Percentiles rank a stretch among this genome's conserved stretches.
These are phyloP conservation scores for Rhododendron vialii DNA, from an alignment of 148 eudicot species.

Conservation along the genomic window DNA sequence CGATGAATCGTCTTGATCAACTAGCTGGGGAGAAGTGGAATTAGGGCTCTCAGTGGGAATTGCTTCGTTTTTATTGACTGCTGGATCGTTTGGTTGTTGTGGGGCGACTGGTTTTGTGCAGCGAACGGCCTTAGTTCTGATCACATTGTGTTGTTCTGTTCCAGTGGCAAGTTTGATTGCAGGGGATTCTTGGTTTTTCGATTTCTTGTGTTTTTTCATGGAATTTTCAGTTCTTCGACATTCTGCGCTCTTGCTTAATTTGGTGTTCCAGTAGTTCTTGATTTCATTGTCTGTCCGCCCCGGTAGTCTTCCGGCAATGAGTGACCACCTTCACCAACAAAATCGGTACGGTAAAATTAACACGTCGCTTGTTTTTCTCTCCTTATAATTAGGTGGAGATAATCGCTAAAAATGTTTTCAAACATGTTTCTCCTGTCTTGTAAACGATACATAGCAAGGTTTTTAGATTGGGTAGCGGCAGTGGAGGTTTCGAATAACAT, in stretches of 20 bases:
- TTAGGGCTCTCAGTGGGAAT: background rate
- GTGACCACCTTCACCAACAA: slow-evolving; percentile 18
- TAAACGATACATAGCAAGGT: too few species aligned
- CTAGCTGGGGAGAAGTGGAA: background rate
- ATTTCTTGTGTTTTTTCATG: background rate
- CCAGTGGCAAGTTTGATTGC: background rate
- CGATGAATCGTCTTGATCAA: background rate
- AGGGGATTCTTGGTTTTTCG: background rate
- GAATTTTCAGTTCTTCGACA: background rate
- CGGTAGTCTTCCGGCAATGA: slow-evolving; percentile 26
- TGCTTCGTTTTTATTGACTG: background rate
- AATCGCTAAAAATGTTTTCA: too few species aligned
- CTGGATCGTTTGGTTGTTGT: background rate
- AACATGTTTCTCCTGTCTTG: too few species aligned
- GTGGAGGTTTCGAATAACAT: too few species aligned
- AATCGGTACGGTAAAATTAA: too few species aligned
- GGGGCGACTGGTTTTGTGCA: slow-evolving; percentile 3
- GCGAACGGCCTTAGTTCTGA: slow-evolving; percentile 8
- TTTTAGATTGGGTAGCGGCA: too few species aligned
- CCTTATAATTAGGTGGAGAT: too few species aligned
- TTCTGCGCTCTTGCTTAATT: slow-evolving; percentile 14
- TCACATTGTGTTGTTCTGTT: background rate
- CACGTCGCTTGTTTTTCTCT: too few species aligned
- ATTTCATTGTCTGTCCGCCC: slow-evolving; percentile 38
- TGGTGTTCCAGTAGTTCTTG: slow-evolving; percentile 28